These are phyloP conservation scores for Pelargonium citronellum DNA, from an alignment of 441 rosid species.

Conservation along the genomic window DNA sequence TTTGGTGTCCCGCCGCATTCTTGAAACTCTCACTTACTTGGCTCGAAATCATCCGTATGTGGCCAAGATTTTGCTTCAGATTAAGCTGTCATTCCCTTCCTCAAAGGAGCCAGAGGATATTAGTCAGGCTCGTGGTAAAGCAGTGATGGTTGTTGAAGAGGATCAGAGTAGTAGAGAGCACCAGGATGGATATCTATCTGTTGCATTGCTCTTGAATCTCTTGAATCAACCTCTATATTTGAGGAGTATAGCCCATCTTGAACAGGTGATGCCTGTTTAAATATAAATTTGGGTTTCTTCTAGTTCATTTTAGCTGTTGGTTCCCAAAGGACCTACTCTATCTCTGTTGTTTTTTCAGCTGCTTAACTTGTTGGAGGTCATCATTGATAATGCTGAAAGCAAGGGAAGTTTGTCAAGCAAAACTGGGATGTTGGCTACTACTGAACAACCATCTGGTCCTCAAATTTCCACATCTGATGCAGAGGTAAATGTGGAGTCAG, in stretches of 20 bases:
- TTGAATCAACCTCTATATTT: slow-evolving; percentile 86
- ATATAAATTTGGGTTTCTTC: slow-evolving; percentile 9
- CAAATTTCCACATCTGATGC: slow-evolving; percentile 40
- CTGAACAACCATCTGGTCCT: slow-evolving; percentile 39
- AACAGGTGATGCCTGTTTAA: slow-evolving; percentile 52
- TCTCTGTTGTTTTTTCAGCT: slow-evolving; percentile 44
- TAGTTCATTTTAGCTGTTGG: slow-evolving; percentile 6
- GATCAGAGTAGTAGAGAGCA: slow-evolving; percentile 31
- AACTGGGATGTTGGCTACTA: slow-evolving; percentile 43
- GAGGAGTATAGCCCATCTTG: slow-evolving; percentile 95
- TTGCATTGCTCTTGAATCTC: slow-evolving; percentile 80
- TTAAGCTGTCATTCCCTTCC: slow-evolving; percentile 51
- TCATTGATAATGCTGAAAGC: slow-evolving; percentile 69
- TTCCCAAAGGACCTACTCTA: slow-evolving; percentile 11
- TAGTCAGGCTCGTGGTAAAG: slow-evolving; percentile 64
- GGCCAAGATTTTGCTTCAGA: slow-evolving; percentile 75
- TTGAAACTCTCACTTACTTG: slow-evolving; percentile 83
- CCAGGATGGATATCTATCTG: slow-evolving; percentile 47
- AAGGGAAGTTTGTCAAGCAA: slow-evolving; percentile 50
- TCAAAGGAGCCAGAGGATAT: slow-evolving; percentile 30
- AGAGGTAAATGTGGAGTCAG: slow-evolving; percentile 37
- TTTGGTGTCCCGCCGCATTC: slow-evolving; percentile 82
- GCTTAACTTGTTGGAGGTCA: slow-evolving; percentile 83
- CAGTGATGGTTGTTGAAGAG: slow-evolving; percentile 53
- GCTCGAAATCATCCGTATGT: slow-evolving; percentile 81